Evolutionary conservation across 2,329 filamentous ascomycete genomes (phyloP), one percentile per base, ranked within the genome.

Genomic region (Colletotrichum tropicicola): DNA sequence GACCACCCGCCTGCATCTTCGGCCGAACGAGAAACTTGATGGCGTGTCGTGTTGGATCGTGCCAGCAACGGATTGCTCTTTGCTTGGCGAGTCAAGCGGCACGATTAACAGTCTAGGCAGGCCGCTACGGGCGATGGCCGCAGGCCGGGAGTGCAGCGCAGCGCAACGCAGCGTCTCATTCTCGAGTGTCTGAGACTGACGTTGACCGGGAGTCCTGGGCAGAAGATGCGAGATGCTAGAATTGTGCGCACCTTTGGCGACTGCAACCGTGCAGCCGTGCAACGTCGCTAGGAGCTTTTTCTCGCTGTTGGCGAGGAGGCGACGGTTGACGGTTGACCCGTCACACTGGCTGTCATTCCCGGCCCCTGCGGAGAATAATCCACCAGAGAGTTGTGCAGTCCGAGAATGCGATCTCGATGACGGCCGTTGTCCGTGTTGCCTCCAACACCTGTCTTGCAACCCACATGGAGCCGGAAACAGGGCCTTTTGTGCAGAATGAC

Each of bases 191-290:
- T 28, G 54, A 57, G 21, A 57, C 43, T 23, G 19, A 25, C 19
- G 39, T 23, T 44, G 39, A 25, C 47, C 32, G 3, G 45, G 30
- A 39, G 8, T 54, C n/a, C 27, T 49, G 35, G 35, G n/a, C 32
- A 60, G 30, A 43, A 25, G 10, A 23, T 27, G 41, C 17, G 28
- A 25, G 30, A 37, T 32, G 27, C 21, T 51, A 10, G 9, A 21
- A 27, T 19, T 55, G 62, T 17, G 59, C 27, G 52, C 58, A 48
- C 56, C 19, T 60, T 54, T 54, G 41, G 32, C 25, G 56, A 60
- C 32, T 43, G 56, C 61, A 54, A 60, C 61, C 56, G 32, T 65
- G 62, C 58, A n/a, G 56, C 28, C 56, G 32, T 65, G 62, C 58
- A n/a, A 62, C 28, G 28, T 49, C 51, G 51, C 52, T 65, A 63